A percentile compares a stretch with the other conserved stretches of the same genome.
These are phyloP conservation scores for Coccomyxa subellipsoidea DNA, from an alignment of 163 green algal genomes.

Conservation along the genomic window DNA sequence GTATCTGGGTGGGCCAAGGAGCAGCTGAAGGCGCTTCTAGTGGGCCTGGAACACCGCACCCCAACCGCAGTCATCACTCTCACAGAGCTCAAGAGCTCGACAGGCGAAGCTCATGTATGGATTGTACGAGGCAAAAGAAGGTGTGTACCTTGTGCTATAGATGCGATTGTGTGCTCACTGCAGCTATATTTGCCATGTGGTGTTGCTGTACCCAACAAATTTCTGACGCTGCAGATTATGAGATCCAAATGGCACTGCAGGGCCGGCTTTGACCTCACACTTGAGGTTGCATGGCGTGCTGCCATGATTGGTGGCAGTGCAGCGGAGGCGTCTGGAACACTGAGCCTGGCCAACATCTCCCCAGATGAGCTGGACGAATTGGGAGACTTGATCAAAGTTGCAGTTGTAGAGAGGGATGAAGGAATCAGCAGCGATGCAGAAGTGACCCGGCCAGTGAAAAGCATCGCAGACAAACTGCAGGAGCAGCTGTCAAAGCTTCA, in stretches of 20 bases:
- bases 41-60: neutral
- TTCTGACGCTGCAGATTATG: neutral
- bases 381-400: neutral
- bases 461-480: neutral
- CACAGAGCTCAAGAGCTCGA: neutral
- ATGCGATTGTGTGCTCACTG: too few species aligned
- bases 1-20: neutral
- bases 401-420: neutral
- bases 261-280: neutral
- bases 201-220: too few species aligned
- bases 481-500: neutral
- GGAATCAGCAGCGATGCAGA: neutral
- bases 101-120: neutral
- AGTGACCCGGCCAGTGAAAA: neutral
- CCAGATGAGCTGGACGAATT: conserved; percentile 2
- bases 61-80: neutral
- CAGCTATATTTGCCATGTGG: too few species aligned
- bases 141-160: neutral
- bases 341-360: neutral
- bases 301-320: neutral
- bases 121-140: neutral
- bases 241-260: neutral
- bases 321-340: neutral
- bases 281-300: neutral
- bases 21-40: neutral